Conservation (phyloP, 2,329 filamentous ascomycete species). For the Xylariaceae sp. region DNA sequence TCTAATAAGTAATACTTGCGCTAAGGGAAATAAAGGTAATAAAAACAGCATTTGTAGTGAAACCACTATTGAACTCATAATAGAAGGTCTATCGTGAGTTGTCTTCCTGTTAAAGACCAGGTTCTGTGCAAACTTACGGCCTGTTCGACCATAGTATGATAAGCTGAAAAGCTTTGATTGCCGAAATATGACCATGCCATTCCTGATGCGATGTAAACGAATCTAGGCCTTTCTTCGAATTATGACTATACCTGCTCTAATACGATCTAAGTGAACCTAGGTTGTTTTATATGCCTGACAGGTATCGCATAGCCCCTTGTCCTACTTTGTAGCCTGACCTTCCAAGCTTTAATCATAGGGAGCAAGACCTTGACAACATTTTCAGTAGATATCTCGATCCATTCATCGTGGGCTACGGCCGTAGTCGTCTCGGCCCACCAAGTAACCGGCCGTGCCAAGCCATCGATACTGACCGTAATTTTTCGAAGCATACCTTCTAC, state of each 20-base stretch:
- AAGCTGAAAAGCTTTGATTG: background rate
- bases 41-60: too few species aligned
- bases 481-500: background rate
- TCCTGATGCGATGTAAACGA: background rate
- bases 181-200: background rate
- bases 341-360: slow-evolving; percentile 2
- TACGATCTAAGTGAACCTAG: background rate
- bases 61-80: too few species aligned
- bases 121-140: background rate
- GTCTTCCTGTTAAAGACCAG: too few species aligned
- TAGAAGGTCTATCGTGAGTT: too few species aligned
- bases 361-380: slow-evolving; percentile 3
- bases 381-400: slow-evolving; percentile 1
- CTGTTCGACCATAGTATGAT: background rate
- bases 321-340: slow-evolving; percentile 1
- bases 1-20: too few species aligned
- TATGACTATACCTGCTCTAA: background rate
- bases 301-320: slow-evolving; percentile 1
- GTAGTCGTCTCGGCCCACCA: slow-evolving; percentile 2
- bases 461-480: slow-evolving; percentile 1
- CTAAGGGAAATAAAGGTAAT: too few species aligned
- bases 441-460: slow-evolving; percentile 1
- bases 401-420: slow-evolving; percentile 1
- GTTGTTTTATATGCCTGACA: background rate
- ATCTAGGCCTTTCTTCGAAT: background rate